Evolutionary conservation across 2,329 filamentous ascomycete species (phyloP).

Genomic region (Xylariomycetidae sp.): DNA sequence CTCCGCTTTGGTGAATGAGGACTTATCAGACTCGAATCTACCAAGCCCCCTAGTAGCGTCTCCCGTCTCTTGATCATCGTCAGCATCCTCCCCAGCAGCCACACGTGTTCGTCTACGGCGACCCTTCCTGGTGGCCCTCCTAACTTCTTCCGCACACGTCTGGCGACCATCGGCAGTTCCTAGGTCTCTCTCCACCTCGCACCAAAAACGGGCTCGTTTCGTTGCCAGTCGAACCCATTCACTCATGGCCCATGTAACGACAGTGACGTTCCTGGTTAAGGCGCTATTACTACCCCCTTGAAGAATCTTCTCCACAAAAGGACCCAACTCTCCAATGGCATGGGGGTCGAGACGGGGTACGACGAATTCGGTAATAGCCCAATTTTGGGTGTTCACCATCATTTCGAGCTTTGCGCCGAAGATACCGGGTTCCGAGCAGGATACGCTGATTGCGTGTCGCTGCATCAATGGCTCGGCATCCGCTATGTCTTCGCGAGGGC

Average conservation of each 20-base stretch:
- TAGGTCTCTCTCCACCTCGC: conserved; percentile 45
- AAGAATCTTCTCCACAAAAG: conserved; percentile 43
- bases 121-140: conserved; percentile 19
- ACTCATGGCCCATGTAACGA: conserved; percentile 62
- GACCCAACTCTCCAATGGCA: conserved; percentile 53
- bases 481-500: conserved; percentile 29
- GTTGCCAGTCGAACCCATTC: conserved; percentile 62
- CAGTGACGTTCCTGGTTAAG: conserved; percentile 51
- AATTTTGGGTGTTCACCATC: conserved; percentile 49
- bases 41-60: not conserved
- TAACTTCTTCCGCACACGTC: conserved; percentile 26
- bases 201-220: conserved; percentile 61
- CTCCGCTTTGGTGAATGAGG: conserved; percentile 32
- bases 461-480: conserved; percentile 37
- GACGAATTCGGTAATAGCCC: conserved; percentile 47
- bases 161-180: conserved; percentile 27
- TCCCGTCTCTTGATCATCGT: conserved; percentile 11
- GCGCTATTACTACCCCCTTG: conserved; percentile 35
- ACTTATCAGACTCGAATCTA: conserved; percentile 13
- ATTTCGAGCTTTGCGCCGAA: conserved; percentile 56
- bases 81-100: conserved; percentile 11
- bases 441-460: conserved; percentile 51
- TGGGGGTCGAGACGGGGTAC: conserved; percentile 53
- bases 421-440: conserved; percentile 45
- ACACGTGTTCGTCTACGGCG: conserved; percentile 12